These are phyloP conservation scores for Scheffersomyces coipomensis DNA, from an alignment of 805 yeast genomes.

Conservation along the genomic window DNA sequence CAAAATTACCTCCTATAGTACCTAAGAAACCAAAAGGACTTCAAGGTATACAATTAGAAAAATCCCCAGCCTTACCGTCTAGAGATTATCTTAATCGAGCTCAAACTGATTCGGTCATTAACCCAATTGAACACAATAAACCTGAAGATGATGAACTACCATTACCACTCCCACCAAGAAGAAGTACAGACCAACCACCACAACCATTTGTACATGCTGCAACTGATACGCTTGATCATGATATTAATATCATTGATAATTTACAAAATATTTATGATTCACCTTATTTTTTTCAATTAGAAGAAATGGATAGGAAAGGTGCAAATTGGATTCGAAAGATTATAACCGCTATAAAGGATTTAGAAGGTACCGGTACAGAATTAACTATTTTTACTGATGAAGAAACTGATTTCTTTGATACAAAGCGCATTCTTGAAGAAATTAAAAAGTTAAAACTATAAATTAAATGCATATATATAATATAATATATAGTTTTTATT, in stretches of 20 bases:
- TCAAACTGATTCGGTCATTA: constrained; percentile 3
- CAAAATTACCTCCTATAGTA: constrained; percentile 39
- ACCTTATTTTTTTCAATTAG: constrained; percentile 26
- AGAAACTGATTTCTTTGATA: constrained; percentile 31
- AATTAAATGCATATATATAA: neutral
- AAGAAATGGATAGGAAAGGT: constrained; percentile 36
- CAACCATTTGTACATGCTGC: constrained; percentile 8
- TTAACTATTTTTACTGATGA: constrained; percentile 32
- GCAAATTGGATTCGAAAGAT: constrained; percentile 37
- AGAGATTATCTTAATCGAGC: constrained; percentile 9
- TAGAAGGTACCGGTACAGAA: constrained; percentile 27
- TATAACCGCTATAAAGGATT: constrained; percentile 22
- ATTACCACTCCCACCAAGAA: constrained; percentile 31
- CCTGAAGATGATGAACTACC: constrained; percentile 9
- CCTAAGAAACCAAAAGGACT: constrained; percentile 47
- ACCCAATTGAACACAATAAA: neutral
- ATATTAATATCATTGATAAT: constrained; percentile 12
- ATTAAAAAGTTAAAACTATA: neutral
- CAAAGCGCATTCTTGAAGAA: neutral
- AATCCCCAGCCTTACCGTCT: constrained; percentile 35
- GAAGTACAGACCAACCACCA: constrained; percentile 14
- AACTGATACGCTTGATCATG: neutral
- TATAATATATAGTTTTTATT: neutral
- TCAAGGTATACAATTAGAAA: constrained; percentile 27
- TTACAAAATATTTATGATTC: constrained; percentile 21